Percentiles rank a stretch among this genome's conserved stretches.
phyloP scores from a whole-genome alignment of 106 monocot species.

The Triglochin maritima region DNA sequence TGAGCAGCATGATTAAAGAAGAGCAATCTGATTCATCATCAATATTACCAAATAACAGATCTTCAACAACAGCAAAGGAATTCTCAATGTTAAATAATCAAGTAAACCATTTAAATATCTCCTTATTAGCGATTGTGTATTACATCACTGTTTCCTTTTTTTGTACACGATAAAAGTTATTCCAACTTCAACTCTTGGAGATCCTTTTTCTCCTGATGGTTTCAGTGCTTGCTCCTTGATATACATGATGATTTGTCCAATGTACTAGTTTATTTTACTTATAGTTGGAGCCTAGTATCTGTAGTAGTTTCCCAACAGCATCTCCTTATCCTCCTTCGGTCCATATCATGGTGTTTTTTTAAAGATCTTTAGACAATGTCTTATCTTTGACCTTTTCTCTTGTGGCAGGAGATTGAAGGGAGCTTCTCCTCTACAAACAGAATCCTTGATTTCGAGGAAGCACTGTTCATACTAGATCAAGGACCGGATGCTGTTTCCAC shows the following conservation, averaged over 20 bases:
- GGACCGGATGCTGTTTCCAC: slow-evolving; percentile 25
- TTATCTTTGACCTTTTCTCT: background rate
- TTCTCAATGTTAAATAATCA: too few relatives aligned
- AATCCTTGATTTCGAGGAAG: slow-evolving; percentile 17
- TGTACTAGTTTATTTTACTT: too few relatives aligned
- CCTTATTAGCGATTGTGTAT: too few relatives aligned
- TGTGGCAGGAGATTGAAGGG: background rate
- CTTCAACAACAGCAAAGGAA: background rate
- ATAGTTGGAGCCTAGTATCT: too few relatives aligned
- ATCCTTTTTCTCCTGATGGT: background rate
- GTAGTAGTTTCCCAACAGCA: background rate
- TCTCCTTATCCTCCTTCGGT: background rate
- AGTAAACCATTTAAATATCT: too few relatives aligned
- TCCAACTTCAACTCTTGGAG: background rate
- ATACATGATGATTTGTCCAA: too few relatives aligned
- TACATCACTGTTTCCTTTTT: too few relatives aligned
- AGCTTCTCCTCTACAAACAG: background rate
- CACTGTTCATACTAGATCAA: slow-evolving; percentile 22
- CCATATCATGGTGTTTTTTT: background rate
- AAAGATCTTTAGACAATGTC: background rate
- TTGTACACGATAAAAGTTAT: background rate
- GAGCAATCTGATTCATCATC: background rate
- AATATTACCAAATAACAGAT: background rate
- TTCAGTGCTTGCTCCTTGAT: too few relatives aligned
- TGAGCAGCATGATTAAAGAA: background rate